phyloP scores from a whole-genome alignment of 2,329 filamentous ascomycete species.

The Calonectria pseudoturangicola region DNA sequence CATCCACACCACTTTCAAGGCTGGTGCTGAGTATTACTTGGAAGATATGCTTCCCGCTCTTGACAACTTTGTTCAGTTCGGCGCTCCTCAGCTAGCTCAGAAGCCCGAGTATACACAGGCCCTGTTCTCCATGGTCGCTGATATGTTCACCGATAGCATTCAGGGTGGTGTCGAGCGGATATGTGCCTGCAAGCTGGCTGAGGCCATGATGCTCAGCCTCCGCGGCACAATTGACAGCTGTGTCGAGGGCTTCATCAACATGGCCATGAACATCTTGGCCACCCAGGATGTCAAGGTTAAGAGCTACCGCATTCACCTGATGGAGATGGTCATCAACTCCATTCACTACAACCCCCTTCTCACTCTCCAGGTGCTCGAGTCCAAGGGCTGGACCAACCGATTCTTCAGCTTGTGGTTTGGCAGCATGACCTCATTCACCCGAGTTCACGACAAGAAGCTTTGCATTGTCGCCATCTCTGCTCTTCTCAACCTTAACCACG shows the following conservation, averaged over 20 bases:
- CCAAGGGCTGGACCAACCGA: conserved; percentile 96
- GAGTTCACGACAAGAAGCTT: conserved; percentile 99
- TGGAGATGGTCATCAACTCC: conserved; percentile 99
- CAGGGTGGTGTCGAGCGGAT: conserved; percentile 96
- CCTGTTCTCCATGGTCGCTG: conserved; percentile 93
- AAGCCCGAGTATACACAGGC: conserved; percentile 92
- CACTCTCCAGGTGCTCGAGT: conserved; percentile 90
- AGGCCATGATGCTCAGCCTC: conserved; percentile 97
- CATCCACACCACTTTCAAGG: conserved; percentile 97
- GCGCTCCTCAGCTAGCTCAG: conserved; percentile 85
- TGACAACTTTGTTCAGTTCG: conserved; percentile 98
- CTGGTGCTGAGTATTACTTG: conserved; percentile 95
- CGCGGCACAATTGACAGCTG: conserved; percentile 91
- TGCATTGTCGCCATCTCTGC: conserved; percentile 95
- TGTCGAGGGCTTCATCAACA: conserved; percentile 89
- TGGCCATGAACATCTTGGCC: conserved; percentile 89
- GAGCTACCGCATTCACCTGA: conserved; percentile 94
- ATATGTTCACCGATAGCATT: conserved; percentile 95
- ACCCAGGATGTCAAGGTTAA: conserved; percentile 89
- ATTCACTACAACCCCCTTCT: conserved; percentile 97
- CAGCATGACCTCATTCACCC: conserved; percentile 92
- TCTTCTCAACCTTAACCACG: conserved; percentile 85
- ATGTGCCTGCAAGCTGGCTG: conserved; percentile 97
- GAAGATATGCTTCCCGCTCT: conserved; percentile 99
- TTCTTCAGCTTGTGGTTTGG: conserved; percentile 99